These are phyloP conservation scores for Strobilomyces dryophilus DNA, from an alignment of 768 basidiomycete genomes.

Conservation along the genomic window DNA sequence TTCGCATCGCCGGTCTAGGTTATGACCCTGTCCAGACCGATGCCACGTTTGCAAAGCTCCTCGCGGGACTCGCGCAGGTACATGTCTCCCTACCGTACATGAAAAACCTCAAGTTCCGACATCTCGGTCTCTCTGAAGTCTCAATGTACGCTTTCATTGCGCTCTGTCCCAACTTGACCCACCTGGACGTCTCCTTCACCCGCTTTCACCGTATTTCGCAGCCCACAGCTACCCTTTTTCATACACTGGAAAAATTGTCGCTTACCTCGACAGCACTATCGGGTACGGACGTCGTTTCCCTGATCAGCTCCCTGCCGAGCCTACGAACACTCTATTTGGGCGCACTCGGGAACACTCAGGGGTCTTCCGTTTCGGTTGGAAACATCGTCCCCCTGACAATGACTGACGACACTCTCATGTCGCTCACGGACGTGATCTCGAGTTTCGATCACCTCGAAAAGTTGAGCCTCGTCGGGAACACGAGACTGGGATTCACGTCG, in stretches of 20 bases:
- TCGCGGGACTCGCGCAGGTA: constrained; percentile 17
- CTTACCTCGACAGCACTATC: constrained; percentile 53
- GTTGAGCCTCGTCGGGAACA: constrained; percentile 61
- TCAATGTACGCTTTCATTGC: constrained; percentile 41
- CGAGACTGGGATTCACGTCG: constrained; percentile 46
- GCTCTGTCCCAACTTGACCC: constrained; percentile 46
- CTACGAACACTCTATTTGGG: constrained; percentile 53
- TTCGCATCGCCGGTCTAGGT: neutral
- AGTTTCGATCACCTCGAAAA: constrained; percentile 40
- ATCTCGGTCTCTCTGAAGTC: constrained; percentile 47
- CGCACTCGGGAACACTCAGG: constrained; percentile 49
- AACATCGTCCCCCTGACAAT: constrained; percentile 52
- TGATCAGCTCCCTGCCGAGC: constrained; percentile 36
- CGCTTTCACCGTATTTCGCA: constrained; percentile 37
- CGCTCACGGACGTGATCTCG: constrained; percentile 40
- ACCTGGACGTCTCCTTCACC: constrained; percentile 67
- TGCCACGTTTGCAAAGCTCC: constrained; percentile 46
- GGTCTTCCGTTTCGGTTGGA: constrained; percentile 39
- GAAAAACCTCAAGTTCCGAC: constrained; percentile 55
- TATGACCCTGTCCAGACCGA: constrained; percentile 45
- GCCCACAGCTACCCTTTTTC: neutral
- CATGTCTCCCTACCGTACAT: constrained; percentile 37
- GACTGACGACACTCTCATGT: constrained; percentile 44
- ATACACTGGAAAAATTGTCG: constrained; percentile 54
- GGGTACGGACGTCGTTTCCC: constrained; percentile 35